These are phyloP conservation scores for Orbilia blumenaviensis DNA, from an alignment of 2,329 filamentous ascomycete genomes.

Conservation along the genomic window DNA sequence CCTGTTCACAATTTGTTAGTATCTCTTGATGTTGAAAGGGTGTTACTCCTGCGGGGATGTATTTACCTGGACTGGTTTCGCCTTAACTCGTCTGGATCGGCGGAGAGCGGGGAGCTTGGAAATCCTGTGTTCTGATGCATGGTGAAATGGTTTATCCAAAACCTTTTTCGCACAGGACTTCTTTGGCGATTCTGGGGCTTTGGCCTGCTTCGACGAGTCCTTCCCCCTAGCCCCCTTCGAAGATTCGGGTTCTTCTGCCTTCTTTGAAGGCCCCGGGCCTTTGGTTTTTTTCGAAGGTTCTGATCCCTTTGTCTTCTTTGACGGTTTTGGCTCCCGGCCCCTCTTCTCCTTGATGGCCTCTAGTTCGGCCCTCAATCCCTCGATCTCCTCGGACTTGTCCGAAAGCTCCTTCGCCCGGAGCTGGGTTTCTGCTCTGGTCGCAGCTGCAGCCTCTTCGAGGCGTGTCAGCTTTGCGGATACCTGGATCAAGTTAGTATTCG, in stretches of 20 bases:
- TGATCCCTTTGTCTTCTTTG: neutral
- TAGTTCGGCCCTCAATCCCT: neutral
- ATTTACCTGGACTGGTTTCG: neutral
- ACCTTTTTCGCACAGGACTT: neutral
- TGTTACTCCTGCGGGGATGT: neutral
- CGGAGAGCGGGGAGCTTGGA: neutral
- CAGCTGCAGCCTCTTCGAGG: neutral
- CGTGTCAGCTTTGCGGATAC: neutral
- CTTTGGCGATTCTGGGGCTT: neutral
- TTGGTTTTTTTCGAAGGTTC: neutral
- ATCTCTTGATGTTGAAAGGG: neutral
- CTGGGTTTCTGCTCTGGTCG: slow-evolving; percentile 19
- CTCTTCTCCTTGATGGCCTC: neutral
- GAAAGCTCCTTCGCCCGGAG: neutral
- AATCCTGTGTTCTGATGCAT: neutral
- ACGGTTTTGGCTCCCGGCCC: neutral
- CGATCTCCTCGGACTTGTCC: neutral
- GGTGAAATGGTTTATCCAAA: neutral
- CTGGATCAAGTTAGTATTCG: neutral
- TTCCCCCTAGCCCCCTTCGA: neutral
- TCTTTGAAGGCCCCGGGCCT: too few relatives aligned
- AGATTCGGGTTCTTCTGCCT: too few relatives aligned
- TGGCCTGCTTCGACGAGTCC: neutral
- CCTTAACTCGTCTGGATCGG: neutral
- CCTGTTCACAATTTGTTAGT: neutral